Evolutionary conservation across 257 asterid species (phyloP).

Genomic region (Leonotis leonurus): DNA sequence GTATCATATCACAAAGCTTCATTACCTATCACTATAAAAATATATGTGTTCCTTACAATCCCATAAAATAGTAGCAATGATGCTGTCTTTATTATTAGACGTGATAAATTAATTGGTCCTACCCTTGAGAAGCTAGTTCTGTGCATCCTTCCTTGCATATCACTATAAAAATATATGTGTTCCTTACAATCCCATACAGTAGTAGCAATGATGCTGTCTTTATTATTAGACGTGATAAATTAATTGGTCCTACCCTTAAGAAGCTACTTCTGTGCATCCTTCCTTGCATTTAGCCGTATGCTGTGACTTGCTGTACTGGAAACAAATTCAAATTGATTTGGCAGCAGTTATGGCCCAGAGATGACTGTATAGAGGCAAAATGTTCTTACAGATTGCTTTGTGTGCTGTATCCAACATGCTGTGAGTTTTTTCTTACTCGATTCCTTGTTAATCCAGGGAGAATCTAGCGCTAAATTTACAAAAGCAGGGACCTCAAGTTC

Average conservation of each 20-base stretch:
- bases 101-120: not conserved
- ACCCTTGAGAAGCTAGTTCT: not conserved
- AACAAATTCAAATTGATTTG: not conserved
- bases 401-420: not conserved
- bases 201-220: not conserved
- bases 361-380: not conserved
- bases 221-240: not conserved
- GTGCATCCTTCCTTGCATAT: not conserved
- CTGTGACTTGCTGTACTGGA: not conserved
- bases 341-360: not conserved
- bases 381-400: not conserved
- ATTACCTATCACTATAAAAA: not conserved
- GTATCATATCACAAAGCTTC: slow-evolving; percentile 26
- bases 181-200: not conserved
- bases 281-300: not conserved
- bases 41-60: not conserved
- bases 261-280: not conserved
- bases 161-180: not conserved
- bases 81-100: not conserved
- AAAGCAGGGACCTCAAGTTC: slow-evolving; percentile 44
- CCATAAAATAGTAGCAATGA: not conserved
- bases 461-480: slow-evolving; percentile 45
- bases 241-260: not conserved
- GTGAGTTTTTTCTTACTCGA: not conserved
- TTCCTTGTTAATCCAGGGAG: slow-evolving; percentile 33